Percentiles rank a stretch among this genome's conserved stretches.
Conservation (phyloP, 73 alveolate species). For the Paramecium octaurelia region DNA sequence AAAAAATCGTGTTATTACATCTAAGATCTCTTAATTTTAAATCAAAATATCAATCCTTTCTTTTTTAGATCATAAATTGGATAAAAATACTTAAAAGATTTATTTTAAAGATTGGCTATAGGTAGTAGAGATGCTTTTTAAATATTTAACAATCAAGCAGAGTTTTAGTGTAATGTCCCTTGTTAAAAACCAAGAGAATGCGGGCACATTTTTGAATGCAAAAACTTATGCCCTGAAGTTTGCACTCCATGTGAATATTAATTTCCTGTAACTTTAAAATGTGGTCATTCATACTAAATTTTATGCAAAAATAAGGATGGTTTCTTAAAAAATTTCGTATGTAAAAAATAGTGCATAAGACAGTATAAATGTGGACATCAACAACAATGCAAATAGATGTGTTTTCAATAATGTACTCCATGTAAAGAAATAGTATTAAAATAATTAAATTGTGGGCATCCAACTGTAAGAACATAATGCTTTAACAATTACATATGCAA, state of each 20-base stretch:
- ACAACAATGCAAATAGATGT: background rate
- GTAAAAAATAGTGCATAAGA: background rate
- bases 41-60: background rate
- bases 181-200: background rate
- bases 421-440: background rate
- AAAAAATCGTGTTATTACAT: background rate
- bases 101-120: background rate
- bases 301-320: background rate
- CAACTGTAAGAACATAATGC: background rate
- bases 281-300: background rate
- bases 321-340: background rate
- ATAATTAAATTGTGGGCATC: background rate
- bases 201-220: background rate
- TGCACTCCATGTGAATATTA: background rate
- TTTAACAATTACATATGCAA: background rate
- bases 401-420: background rate
- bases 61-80: background rate
- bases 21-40: background rate
- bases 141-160: background rate
- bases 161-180: background rate
- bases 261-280: background rate
- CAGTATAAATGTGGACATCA: background rate
- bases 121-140: background rate
- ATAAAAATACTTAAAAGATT: background rate
- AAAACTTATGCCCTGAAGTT: background rate